Conservation (phyloP, 306 rosid species). For the Trifolium dubium region DNA sequence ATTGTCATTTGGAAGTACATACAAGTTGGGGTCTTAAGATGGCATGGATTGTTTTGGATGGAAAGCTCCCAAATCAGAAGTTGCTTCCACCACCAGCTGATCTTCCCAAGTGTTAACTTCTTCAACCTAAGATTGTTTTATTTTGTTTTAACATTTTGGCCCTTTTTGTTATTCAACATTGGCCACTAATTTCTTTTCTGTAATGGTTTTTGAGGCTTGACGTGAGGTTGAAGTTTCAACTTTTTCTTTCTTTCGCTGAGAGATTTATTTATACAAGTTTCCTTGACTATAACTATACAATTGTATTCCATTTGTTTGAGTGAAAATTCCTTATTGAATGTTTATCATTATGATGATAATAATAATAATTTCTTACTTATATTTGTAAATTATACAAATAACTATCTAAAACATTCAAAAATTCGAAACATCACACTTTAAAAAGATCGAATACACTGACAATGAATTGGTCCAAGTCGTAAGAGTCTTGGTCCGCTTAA, state of each 20-base stretch:
- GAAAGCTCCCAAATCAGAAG: slow-evolving; percentile 65
- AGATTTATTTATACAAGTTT: slow-evolving; percentile 33
- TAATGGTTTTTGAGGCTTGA: background rate
- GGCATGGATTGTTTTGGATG: slow-evolving; percentile 74
- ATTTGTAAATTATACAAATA: background rate
- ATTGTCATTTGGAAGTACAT: slow-evolving; percentile 70
- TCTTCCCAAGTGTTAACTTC: slow-evolving; percentile 61
- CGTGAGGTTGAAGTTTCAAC: background rate
- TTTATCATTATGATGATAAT: background rate
- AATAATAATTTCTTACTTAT: background rate
- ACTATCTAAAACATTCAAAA: background rate
- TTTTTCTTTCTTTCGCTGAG: slow-evolving; percentile 11
- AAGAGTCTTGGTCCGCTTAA: no score
- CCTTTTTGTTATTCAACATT: slow-evolving; percentile 19
- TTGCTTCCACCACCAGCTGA: slow-evolving; percentile 68
- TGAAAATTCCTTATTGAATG: background rate
- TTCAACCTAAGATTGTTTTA: background rate
- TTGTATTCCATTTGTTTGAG: slow-evolving; percentile 16
- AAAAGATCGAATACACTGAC: background rate
- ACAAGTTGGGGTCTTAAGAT: slow-evolving; percentile 79
- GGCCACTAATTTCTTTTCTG: background rate
- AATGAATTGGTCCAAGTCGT: no score
- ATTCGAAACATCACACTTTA: background rate
- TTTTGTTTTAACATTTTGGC: slow-evolving; percentile 9
- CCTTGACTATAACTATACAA: background rate